Evolutionary conservation across 2,329 filamentous ascomycete genomes (phyloP).

Genomic region (Onygena corvina): DNA sequence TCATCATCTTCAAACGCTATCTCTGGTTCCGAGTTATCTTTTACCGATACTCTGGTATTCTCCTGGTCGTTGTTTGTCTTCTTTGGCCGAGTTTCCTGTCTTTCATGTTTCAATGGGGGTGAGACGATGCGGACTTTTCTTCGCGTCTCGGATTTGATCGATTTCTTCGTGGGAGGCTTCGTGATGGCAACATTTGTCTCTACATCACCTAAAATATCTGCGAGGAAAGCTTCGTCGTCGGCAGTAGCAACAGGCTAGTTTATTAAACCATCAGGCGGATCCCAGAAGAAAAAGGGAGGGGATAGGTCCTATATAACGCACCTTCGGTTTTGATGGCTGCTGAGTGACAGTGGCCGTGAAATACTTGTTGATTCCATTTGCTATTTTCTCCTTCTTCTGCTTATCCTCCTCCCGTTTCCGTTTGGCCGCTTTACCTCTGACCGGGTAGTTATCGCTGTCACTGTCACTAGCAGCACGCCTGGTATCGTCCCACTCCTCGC

Average conservation of each 20-base stretch:
- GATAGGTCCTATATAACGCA: conserved; percentile 29
- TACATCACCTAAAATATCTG: conserved; percentile 72
- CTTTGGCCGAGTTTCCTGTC: neutral
- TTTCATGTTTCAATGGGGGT: conserved; percentile 43
- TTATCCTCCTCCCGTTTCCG: conserved; percentile 78
- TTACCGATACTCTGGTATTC: conserved; percentile 25
- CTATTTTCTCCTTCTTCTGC: conserved; percentile 72
- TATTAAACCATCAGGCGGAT: neutral
- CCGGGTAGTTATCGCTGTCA: conserved; percentile 62
- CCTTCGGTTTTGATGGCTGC: conserved; percentile 65
- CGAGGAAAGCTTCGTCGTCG: conserved; percentile 80
- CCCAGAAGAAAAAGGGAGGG: conserved; percentile 12
- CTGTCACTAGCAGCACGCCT: conserved; percentile 52
- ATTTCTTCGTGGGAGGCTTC: conserved; percentile 45
- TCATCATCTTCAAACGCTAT: conserved; percentile 40
- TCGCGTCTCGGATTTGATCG: conserved; percentile 61
- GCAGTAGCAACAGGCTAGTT: conserved; percentile 49
- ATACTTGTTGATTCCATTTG: conserved; percentile 87
- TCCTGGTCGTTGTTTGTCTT: conserved; percentile 30
- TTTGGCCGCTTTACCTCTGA: conserved; percentile 56
- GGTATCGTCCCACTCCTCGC: conserved; percentile 81
- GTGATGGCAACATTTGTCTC: conserved; percentile 59
- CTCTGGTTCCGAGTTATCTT: conserved; percentile 10
- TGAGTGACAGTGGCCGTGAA: conserved; percentile 63
- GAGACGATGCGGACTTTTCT: conserved; percentile 72